Percentiles rank a stretch among this genome's conserved stretches.
Evolutionary conservation across 176 grass and related monocot genomes (phyloP).

Genomic region (Lolium perenne): DNA sequence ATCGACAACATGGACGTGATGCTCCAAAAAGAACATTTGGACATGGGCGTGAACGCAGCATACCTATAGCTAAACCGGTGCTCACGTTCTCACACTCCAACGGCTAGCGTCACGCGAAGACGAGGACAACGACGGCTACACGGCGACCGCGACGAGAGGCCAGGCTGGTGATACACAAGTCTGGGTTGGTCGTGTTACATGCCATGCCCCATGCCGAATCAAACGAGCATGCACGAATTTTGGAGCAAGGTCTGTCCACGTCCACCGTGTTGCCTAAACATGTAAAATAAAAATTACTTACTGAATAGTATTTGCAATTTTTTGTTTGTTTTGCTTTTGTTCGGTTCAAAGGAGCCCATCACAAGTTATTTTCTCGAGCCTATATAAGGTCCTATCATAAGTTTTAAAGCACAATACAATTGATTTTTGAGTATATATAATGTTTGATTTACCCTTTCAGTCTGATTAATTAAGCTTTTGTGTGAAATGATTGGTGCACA

Average conservation of each 20-base stretch:
- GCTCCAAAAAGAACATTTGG: conserved; percentile 3
- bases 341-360: background rate
- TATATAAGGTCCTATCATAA: too few species aligned
- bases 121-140: background rate
- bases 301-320: background rate
- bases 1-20: conserved; percentile 19
- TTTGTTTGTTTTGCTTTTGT: background rate
- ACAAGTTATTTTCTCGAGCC: too few species aligned
- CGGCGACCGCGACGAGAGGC: background rate
- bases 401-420: too few species aligned
- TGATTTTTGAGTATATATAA: too few species aligned
- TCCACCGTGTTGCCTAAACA: background rate
- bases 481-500: too few species aligned
- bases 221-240: background rate
- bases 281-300: background rate
- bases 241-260: background rate
- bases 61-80: background rate
- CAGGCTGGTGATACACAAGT: background rate
- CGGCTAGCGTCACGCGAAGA: background rate
- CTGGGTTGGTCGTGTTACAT: background rate
- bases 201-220: background rate
- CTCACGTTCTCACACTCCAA: conserved; percentile 1
- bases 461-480: too few species aligned
- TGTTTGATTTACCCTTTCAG: too few species aligned
- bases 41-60: conserved; percentile 1